Conservation (phyloP, 2,329 filamentous ascomycete species). For the Leptodontidium sp. region DNA sequence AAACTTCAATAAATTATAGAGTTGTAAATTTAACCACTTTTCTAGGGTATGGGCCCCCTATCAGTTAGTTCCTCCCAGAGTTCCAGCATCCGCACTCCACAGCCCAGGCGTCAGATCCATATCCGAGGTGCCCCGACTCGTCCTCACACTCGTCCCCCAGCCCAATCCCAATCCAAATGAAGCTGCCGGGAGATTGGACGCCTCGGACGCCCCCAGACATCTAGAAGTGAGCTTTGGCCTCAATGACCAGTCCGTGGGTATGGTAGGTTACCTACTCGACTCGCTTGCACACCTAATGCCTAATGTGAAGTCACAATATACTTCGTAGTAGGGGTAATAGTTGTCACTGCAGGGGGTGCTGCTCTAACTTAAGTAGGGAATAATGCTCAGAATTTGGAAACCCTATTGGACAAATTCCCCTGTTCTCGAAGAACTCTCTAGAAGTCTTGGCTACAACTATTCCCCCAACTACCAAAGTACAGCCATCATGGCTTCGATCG, state of each 20-base stretch:
- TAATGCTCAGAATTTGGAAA: no score
- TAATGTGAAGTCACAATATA: background rate
- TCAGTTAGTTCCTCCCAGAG: no score
- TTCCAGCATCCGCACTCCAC: no score
- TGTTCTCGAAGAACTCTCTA: no score
- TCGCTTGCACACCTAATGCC: constrained; percentile 1
- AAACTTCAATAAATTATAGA: background rate
- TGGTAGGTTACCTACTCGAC: constrained; percentile 8
- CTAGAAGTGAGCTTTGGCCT: constrained; percentile 35
- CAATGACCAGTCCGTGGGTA: constrained; percentile 18
- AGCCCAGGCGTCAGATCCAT: constrained; percentile 14
- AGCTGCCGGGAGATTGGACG: constrained; percentile 37
- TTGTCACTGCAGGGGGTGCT: no score
- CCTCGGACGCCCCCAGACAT: constrained; percentile 27
- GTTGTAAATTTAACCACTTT: background rate
- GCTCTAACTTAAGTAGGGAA: no score
- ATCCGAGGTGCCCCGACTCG: constrained; percentile 19
- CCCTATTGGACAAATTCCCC: no score
- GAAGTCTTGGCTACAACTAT: no score
- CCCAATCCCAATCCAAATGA: constrained; percentile 25
- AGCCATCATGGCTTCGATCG: background rate
- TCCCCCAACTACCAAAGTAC: no score
- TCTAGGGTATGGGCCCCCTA: constrained; percentile 8
- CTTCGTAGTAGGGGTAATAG: no score
- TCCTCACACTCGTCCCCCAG: background rate